Conservation (phyloP, 306 rosid species). For the barrel medic (Medicago truncatula) region DNA sequence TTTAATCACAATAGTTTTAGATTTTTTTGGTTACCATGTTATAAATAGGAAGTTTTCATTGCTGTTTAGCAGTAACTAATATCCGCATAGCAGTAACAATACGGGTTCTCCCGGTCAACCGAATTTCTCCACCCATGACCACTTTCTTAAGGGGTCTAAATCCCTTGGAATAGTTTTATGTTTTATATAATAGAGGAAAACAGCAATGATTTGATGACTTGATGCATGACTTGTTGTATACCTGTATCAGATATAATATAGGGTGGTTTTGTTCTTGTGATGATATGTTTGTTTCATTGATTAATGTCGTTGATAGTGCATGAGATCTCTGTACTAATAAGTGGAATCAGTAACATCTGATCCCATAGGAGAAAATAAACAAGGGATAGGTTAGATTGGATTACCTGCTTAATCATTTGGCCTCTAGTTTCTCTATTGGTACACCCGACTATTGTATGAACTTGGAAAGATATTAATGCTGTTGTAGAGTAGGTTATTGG, state of each 20-base stretch:
- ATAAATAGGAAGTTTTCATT: no score
- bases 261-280: background rate
- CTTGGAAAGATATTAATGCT: conserved; percentile 15
- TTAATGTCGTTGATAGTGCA: conserved; percentile 6
- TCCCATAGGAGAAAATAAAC: background rate
- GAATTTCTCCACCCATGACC: no score
- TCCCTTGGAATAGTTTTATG: conserved; percentile 3
- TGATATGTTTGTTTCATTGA: conserved; percentile 4
- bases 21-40: background rate
- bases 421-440: conserved; percentile 11
- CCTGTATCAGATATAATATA: conserved; percentile 29
- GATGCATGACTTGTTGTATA: conserved; percentile 15
- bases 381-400: conserved; percentile 6
- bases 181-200: conserved; percentile 11
- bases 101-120: no score
- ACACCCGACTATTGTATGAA: conserved; percentile 16
- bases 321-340: conserved; percentile 19
- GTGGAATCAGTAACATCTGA: conserved; percentile 22
- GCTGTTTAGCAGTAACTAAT: no score
- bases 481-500: conserved; percentile 11
- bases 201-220: background rate
- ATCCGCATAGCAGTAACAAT: no score
- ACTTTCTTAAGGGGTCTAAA: no score
- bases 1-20: conserved; percentile 12
- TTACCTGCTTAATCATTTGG: conserved; percentile 16